Percentiles rank a stretch among this genome's conserved stretches.
These are phyloP conservation scores for Centaurea solstitialis DNA, from an alignment of 129 eudicot species.

Conservation along the genomic window DNA sequence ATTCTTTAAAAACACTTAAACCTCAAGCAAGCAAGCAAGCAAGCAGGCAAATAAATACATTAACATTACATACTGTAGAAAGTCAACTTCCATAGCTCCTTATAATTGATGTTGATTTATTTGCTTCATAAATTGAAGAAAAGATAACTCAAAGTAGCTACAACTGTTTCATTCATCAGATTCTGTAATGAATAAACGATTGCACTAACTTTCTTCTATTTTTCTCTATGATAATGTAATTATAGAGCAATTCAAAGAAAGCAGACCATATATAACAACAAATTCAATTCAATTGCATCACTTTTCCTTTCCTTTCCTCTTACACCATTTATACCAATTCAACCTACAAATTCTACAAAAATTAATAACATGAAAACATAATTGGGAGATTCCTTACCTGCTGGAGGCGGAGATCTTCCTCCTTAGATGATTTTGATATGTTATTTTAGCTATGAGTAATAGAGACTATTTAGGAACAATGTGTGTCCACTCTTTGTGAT, in stretches of 20 bases:
- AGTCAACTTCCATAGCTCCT: background rate
- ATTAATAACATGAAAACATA: background rate
- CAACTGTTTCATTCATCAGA: background rate
- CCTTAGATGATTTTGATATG: too few relatives aligned
- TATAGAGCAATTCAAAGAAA: background rate
- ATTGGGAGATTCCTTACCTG: background rate
- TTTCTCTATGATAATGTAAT: background rate
- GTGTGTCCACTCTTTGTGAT: background rate
- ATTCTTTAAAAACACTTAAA: background rate
- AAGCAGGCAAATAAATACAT: background rate
- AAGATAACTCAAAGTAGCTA: background rate
- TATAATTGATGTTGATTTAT: background rate
- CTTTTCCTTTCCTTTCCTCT: background rate
- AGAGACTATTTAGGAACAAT: background rate
- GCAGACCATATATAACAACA: background rate
- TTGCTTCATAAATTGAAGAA: background rate
- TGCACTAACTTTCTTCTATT: too few relatives aligned
- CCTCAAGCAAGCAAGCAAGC: too few relatives aligned
- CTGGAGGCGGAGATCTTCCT: background rate
- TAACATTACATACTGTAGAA: background rate
- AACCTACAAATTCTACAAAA: background rate
- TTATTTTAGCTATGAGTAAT: too few relatives aligned
- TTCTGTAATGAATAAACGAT: background rate
- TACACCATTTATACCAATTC: background rate
- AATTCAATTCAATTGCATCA: background rate